These are phyloP conservation scores for Aspergillus biplanus DNA, from an alignment of 495 filamentous ascomycete genomes.

Conservation along the genomic window DNA sequence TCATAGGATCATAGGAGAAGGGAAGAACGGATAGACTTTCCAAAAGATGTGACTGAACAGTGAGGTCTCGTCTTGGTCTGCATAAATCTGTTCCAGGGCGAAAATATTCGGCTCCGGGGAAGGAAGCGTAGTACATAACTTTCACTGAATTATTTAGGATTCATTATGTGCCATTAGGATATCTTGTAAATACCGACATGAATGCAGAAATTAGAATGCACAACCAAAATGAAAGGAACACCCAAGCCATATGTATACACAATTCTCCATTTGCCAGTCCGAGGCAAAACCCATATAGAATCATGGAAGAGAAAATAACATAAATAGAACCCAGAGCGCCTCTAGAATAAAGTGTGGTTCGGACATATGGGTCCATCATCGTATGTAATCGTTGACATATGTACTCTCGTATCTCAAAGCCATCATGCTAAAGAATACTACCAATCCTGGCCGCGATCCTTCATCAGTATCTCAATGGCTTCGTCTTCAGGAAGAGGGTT, in stretches of 20 bases:
- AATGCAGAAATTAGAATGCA: constrained; percentile 17
- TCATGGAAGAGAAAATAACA: constrained; percentile 10
- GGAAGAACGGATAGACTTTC: no score
- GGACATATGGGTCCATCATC: not conserved
- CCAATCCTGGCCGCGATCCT: constrained; percentile 54
- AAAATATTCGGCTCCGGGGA: not conserved
- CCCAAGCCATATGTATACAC: constrained; percentile 18
- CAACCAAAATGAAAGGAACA: constrained; percentile 17
- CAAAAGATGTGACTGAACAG: no score
- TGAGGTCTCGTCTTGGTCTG: no score
- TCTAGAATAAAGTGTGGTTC: not conserved
- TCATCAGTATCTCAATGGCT: constrained; percentile 53
- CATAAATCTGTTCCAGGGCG: no score
- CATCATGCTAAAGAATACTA: constrained; percentile 24
- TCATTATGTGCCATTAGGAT: constrained; percentile 29
- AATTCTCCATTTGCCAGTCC: constrained; percentile 18
- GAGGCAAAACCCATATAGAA: constrained; percentile 3
- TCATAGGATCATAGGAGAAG: no score
- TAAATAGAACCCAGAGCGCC: constrained; percentile 3
- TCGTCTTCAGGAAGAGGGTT: constrained; percentile 52
- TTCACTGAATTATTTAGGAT: constrained; percentile 16
- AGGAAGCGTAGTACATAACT: not conserved
- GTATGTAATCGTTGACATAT: constrained; percentile 11
- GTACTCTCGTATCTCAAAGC: constrained; percentile 23
- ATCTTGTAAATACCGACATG: constrained; percentile 31